Evolutionary conservation across 768 basidiomycete species (phyloP), one percentile per base, ranked within the genome.

Genomic region (Phylloporus scabripes): DNA sequence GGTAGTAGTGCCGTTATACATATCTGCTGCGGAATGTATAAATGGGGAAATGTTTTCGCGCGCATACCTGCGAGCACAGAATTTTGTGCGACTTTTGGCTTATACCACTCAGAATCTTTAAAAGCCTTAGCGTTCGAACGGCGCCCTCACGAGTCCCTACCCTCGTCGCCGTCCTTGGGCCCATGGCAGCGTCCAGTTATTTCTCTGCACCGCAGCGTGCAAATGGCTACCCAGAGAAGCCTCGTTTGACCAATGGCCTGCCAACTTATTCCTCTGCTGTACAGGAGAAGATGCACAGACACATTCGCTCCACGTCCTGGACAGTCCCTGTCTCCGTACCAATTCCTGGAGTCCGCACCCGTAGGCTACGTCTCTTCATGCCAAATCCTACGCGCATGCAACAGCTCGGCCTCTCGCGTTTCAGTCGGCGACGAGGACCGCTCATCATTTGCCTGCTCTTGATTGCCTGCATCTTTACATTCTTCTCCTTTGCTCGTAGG

Each of bases 381-480:
- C 81, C 80, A 50, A 85, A 87, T 62, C 73, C 82, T 18, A 66
- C 72, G 17, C 78, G 79, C 56, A 60, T 87, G 50, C 79, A 85
- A 66, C 76, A 79, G 41, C 73, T 74, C 57, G 73, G 71, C 51
- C 66, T 79, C 47, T 64, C 74, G 44, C 80, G 79, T 42, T 79
- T 85, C 58, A 81, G 82, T 28, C 73, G 80, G 38, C 71, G 75
- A 65, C 70, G 79, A 52, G 82, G 83, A 3, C 74, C 75, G 12
- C 55, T 81, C 44, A 56, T 85, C 33, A 65, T 86, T 20, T 72
- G 72, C 42, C 28, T 81, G 44, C 69, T 72, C 21, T 58, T 82
- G 58, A 40, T 81, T 31, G 65, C 68, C 46, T 57, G 76, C 37
- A 47, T 79, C n/a, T 77, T 83, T 56, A 68, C 77, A 37, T 60